Conservation (phyloP, 257 asterid genomes). For the Leptodermis oblonga region DNA sequence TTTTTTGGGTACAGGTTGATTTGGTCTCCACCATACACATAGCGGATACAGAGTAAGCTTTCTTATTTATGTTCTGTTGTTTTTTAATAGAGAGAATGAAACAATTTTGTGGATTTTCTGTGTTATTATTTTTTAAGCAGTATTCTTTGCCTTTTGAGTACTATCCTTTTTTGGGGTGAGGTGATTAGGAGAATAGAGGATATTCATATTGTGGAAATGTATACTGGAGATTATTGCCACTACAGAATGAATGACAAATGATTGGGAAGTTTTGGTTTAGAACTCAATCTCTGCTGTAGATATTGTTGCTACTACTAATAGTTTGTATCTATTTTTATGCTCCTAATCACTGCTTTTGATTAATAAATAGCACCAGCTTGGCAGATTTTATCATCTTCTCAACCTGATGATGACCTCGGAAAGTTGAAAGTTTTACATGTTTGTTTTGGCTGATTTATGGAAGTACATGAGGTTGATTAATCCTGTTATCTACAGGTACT, state of each 20-base stretch:
- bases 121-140: not conserved
- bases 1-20: conserved; percentile 58
- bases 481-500: conserved; percentile 55
- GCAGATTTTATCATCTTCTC: not conserved
- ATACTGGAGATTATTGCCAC: not conserved
- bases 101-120: conserved; percentile 2
- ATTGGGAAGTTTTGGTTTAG: not conserved
- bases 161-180: not conserved
- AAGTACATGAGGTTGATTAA: conserved; percentile 1
- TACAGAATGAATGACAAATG: not conserved
- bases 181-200: not conserved
- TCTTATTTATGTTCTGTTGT: not conserved
- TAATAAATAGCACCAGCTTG: not conserved
- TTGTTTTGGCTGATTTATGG: not conserved
- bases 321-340: not conserved
- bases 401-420: not conserved
- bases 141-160: not conserved
- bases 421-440: not conserved
- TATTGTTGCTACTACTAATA: no score
- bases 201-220: not conserved
- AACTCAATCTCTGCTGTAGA: not conserved
- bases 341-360: not conserved
- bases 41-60: conserved; percentile 93
- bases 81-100: not conserved
- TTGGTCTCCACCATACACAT: conserved; percentile 96